Percentiles rank a stretch among this genome's conserved stretches.
phyloP scores from a whole-genome alignment of 2,329 filamentous ascomycete species.

The Zelopaecilomyces penicillatus region DNA sequence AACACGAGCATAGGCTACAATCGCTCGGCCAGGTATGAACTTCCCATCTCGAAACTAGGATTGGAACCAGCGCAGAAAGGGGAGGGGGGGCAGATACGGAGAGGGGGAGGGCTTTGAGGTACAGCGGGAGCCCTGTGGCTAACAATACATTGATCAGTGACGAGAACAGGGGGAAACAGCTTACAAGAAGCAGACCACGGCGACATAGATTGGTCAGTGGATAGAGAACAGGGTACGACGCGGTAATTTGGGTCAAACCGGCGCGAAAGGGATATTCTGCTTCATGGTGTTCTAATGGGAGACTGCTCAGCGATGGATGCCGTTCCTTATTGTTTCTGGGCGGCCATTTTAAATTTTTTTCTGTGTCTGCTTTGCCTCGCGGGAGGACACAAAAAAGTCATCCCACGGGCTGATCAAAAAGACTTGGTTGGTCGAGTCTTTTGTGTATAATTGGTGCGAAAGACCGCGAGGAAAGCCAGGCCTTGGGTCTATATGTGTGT shows the following conservation, averaged over 20 bases:
- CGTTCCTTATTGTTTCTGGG: constrained; percentile 6
- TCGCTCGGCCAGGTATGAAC: constrained; percentile 24
- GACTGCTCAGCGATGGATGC: constrained; percentile 5
- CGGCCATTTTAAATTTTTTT: neutral
- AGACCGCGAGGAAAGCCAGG: constrained; percentile 4
- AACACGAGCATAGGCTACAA: constrained; percentile 28
- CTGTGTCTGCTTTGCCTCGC: constrained; percentile 5
- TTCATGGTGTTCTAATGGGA: neutral
- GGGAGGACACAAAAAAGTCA: constrained; percentile 5
- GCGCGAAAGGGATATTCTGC: constrained; percentile 6
- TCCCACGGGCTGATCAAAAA: constrained; percentile 6
- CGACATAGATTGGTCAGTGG: constrained; percentile 7
- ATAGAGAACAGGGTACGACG: constrained; percentile 7
- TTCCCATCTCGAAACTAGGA: neutral
- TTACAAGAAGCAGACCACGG: constrained; percentile 10
- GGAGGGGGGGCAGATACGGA: neutral
- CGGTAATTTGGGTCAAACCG: constrained; percentile 5
- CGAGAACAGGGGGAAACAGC: constrained; percentile 9
- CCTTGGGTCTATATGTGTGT: constrained; percentile 3
- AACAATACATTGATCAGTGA: constrained; percentile 11
- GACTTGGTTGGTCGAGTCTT: constrained; percentile 4
- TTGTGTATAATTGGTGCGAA: constrained; percentile 11
- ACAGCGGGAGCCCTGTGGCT: constrained; percentile 9
- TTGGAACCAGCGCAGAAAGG: neutral
- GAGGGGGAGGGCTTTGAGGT: neutral